Base-by-base conservation (phyloP, 352 stramenopile species). In the Phytophthora kernoviae region DNA sequence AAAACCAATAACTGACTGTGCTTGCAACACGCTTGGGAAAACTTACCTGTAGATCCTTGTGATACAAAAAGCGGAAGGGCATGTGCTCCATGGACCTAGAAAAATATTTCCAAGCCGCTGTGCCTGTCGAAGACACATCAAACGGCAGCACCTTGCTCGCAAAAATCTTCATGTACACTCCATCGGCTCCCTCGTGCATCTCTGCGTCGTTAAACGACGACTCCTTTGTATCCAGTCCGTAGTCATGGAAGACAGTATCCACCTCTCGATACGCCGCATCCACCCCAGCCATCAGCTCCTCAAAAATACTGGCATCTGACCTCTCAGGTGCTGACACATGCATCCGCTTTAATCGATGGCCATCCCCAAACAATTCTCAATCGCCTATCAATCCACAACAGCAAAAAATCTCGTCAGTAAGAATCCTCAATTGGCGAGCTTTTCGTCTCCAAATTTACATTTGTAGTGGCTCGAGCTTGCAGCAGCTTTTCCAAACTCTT, bases 401-500 rank as follows among this genome's bases (percentile, higher is more conserved):
- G 27, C 2, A 58, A 30, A 54, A 51, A 17, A 30, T 7, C 5
- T 56, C 14, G 44, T 27, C 20, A 54, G 14, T 18, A 58, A 18
- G 34, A 48, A 27, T 14, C 4, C 9, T 15, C 21, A 7, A 21
- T 45, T 18, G 1, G 1, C n/a, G n/a, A n/a, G n/a, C n/a, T n/a
- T n/a, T n/a, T n/a, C n/a, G n/a, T n/a, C n/a, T n/a, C 27, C 4
- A 6, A 24, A 30, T 56, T 9, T 68, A 82, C 73, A 49, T 63
- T 67, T 1, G 63, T 68, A 22, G 65, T 81, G 0, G 68, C 46
- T 27, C 63, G 58, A 12, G 70, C 68, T 43, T 81, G 62, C 15
- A 85, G 48, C 20, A 81, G 26, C 41, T 81, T 81, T 57, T 83
- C 71, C n/a, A 87, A 70, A 48, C 72, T 81, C 44, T 77, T 80